These are phyloP conservation scores for Naumovozyma dairenensis DNA, from an alignment of 805 yeast genomes.

Conservation along the genomic window DNA sequence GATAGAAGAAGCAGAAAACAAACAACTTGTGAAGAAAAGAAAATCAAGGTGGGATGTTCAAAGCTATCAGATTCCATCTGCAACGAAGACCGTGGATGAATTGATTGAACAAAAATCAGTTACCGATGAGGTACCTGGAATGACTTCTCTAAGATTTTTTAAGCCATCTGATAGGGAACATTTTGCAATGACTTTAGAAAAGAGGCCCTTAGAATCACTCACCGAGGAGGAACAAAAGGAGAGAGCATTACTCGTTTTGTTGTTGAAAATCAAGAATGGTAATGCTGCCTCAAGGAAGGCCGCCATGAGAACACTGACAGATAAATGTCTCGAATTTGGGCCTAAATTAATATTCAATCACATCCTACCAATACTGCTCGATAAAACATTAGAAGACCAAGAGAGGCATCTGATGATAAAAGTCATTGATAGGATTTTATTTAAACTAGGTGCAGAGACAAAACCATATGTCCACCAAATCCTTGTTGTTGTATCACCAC, in stretches of 20 bases:
- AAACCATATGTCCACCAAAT: constrained; percentile 69
- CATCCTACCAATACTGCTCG: constrained; percentile 68
- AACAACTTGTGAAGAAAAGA: constrained; percentile 6
- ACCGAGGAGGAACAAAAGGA: constrained; percentile 49
- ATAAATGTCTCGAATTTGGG: constrained; percentile 55
- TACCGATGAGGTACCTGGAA: constrained; percentile 46
- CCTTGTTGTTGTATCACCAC: constrained; percentile 64
- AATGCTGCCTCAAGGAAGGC: constrained; percentile 54
- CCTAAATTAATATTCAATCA: constrained; percentile 58
- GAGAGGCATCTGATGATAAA: constrained; percentile 79
- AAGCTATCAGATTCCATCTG: constrained; percentile 48
- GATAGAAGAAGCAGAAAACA: constrained; percentile 18
- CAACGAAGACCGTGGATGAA: constrained; percentile 11
- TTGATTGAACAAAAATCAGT: constrained; percentile 33
- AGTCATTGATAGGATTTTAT: constrained; percentile 58
- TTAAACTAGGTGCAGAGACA: constrained; percentile 52
- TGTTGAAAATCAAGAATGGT: constrained; percentile 73
- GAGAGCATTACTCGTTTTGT: constrained; percentile 47
- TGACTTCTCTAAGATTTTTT: constrained; percentile 55
- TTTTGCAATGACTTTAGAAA: constrained; percentile 50
- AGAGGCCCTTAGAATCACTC: constrained; percentile 27
- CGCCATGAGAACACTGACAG: constrained; percentile 58
- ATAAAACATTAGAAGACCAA: constrained; percentile 61
- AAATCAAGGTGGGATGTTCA: constrained; percentile 29
- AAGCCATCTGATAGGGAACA: constrained; percentile 62